Evolutionary conservation across 345 rosid species (phyloP).

Genomic region (Murraya koenigii): DNA sequence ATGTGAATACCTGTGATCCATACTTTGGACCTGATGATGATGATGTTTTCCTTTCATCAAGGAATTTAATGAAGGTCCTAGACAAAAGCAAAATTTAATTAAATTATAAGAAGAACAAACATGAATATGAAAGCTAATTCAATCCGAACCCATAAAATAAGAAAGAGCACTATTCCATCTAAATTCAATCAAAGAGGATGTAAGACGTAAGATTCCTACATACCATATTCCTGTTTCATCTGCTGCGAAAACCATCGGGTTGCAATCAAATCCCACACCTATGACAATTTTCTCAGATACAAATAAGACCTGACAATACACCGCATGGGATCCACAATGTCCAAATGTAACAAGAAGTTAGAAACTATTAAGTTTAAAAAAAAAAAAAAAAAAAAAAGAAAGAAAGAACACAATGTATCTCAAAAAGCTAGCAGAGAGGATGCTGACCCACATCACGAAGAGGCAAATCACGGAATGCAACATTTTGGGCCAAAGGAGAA

Average conservation of each 20-base stretch:
- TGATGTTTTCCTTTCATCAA: conserved; percentile 76
- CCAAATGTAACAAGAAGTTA: conserved; percentile 19
- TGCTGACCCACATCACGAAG: conserved; percentile 99
- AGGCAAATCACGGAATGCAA: conserved; percentile 89
- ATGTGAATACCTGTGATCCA: conserved; percentile 71
- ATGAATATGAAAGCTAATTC: conserved; percentile 3
- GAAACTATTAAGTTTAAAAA: conserved; percentile 20
- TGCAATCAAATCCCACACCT: conserved; percentile 96
- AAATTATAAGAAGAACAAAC: conserved; percentile 1
- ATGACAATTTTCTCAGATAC: conserved; percentile 88
- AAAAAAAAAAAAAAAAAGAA: conserved; percentile 28
- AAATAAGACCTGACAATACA: conserved; percentile 67
- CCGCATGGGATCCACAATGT: conserved; percentile 4
- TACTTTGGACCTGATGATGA: conserved; percentile 62
- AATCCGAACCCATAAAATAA: conserved; percentile 9
- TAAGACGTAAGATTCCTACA: conserved; percentile 11
- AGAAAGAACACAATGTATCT: no score
- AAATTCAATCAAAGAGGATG: not conserved
- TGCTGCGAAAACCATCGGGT: conserved; percentile 89
- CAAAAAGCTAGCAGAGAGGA: conserved; percentile 53
- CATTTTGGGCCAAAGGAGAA: conserved; percentile 90
- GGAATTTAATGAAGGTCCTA: conserved; percentile 85
- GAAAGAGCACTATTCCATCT: not conserved
- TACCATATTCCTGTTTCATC: conserved; percentile 98
- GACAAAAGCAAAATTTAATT: conserved; percentile 9